Evolutionary conservation across 2,329 filamentous ascomycete genomes (phyloP), one percentile per base, ranked within the genome.

Genomic region (Sporothrix globosa): DNA sequence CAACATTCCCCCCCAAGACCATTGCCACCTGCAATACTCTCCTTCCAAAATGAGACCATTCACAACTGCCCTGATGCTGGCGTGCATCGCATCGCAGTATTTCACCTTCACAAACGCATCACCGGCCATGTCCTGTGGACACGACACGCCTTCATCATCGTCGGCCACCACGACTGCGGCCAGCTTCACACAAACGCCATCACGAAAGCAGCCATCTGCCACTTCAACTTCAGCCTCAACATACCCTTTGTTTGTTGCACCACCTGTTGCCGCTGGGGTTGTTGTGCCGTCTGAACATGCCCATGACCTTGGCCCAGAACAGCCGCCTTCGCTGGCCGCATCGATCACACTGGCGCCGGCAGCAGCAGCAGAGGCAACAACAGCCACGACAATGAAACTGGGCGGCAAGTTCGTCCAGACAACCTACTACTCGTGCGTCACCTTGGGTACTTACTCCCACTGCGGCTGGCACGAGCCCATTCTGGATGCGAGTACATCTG

Each of bases 381-480:
- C 58, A 1, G 50, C 56, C 1, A 4, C 50, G 4, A 13, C 1
- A 5, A 39, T 34, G 5, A 21, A 24, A 71, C 73, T 30, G 74
- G 72, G 73, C 50, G 72, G 27, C 41, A 70, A 77, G 24, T 80
- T 78, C 71, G 73, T 76, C 14, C 78, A 81, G 75, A 79, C 78
- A n/a, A 81, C 80, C 6, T 82, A 80, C 71, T 81, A 77, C 72
- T 78, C 77, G 34, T 82, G 80, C 72, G 77, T 78, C 7, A 77
- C 77, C 17, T 75, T 74, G 58, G 78, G 70, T 11, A 74, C 74
- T 1, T 73, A 77, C 44, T 76, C 78, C 54, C 79, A 81, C 60
- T 82, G 81, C 72, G 80, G 80, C 11, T 80, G 78, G 79, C 79
- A 81, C 68, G 75, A 78, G 73, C 80, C 80, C 0, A 78, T 82